These are phyloP conservation scores for Nevesoporus exiguus DNA, from an alignment of 768 basidiomycete genomes.

Conservation along the genomic window DNA sequence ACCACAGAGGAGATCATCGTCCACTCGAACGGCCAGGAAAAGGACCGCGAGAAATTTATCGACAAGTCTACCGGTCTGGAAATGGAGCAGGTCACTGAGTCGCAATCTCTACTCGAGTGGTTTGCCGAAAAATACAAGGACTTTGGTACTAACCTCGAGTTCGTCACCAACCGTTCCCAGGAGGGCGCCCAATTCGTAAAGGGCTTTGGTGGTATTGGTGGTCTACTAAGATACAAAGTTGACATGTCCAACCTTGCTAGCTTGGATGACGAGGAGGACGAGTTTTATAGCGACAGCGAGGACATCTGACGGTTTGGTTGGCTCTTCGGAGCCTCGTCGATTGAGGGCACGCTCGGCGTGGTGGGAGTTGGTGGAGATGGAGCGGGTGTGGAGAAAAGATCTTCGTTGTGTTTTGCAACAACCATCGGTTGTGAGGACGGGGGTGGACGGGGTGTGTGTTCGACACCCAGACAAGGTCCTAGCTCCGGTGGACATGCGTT, in stretches of 20 bases:
- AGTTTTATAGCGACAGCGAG: slow-evolving; percentile 75
- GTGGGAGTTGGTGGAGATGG: slow-evolving; percentile 34
- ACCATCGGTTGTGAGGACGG: background rate
- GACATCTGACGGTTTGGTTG: slow-evolving; percentile 82
- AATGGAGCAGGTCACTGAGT: slow-evolving; percentile 87
- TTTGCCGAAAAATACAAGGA: slow-evolving; percentile 98
- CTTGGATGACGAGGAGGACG: slow-evolving; percentile 76
- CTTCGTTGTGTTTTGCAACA: slow-evolving; percentile 7
- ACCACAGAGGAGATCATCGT: slow-evolving; percentile 75
- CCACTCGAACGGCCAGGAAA: slow-evolving; percentile 81
- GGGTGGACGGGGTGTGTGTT: slow-evolving; percentile 5
- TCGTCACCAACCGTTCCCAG: slow-evolving; percentile 94
- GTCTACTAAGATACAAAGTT: slow-evolving; percentile 94
- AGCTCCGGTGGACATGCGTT: slow-evolving; percentile 13
- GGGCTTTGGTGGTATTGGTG: slow-evolving; percentile 98
- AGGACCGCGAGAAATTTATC: slow-evolving; percentile 90
- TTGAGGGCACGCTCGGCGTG: slow-evolving; percentile 65
- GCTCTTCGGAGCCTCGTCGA: slow-evolving; percentile 80
- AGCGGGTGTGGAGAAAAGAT: slow-evolving; percentile 1
- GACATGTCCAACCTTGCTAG: slow-evolving; percentile 81
- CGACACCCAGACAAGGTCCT: slow-evolving; percentile 8
- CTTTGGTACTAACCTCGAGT: slow-evolving; percentile 93
- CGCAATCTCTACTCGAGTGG: slow-evolving; percentile 92
- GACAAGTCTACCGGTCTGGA: slow-evolving; percentile 94
- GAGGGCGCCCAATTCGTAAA: slow-evolving; percentile 98